Evolutionary conservation across 768 basidiomycete genomes (phyloP), one percentile per base, ranked within the genome.

Genomic region (Daedaleopsis nitida): DNA sequence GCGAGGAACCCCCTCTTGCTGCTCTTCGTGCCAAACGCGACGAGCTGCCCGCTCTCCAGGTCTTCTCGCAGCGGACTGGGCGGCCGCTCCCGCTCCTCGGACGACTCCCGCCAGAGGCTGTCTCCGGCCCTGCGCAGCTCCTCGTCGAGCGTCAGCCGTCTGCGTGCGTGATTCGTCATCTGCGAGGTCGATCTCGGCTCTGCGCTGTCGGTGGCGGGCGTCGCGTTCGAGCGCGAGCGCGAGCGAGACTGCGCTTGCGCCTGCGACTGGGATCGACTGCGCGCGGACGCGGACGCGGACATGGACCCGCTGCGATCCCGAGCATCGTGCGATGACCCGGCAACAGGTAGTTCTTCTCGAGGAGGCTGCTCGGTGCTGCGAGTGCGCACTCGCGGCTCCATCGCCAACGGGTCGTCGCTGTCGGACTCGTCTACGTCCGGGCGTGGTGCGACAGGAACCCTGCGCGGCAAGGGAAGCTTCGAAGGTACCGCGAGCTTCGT

Each of bases 91-190:
- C n/a, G 49, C 21, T 76, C 74, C 37, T 74, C 74, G 12, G 55
- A 54, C 43, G 58, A 56, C 1, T 72, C 75, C 24, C 75, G 70
- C 64, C 70, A 64, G 62, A 71, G 63, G 34, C 60, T 66, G 39
- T 74, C 71, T 8, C 68, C 62, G 2, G 83, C 86, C 56, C 70
- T 73, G 14, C 80, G 80, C 16, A 92, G 62, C 70, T 92, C 91
- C 64, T 89, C 82, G 52, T 91, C 87, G 5, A 92, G 76, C 4
- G 88, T 91, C 61, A 78, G 76, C 43, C 83, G 79, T n/a, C 76
- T 73, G 61, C 62, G 74, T 27, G 47, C 60, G 38, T 62, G 73
- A 53, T 60, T 65, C 55, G 66, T 52, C 62, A 63, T 49, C 42
- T 57, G 38, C 42, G 58, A 42, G 49, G 42, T 27, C 16, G 62